phyloP scores from a whole-genome alignment of 208 protist species.

The Leishmania mexicana region DNA sequence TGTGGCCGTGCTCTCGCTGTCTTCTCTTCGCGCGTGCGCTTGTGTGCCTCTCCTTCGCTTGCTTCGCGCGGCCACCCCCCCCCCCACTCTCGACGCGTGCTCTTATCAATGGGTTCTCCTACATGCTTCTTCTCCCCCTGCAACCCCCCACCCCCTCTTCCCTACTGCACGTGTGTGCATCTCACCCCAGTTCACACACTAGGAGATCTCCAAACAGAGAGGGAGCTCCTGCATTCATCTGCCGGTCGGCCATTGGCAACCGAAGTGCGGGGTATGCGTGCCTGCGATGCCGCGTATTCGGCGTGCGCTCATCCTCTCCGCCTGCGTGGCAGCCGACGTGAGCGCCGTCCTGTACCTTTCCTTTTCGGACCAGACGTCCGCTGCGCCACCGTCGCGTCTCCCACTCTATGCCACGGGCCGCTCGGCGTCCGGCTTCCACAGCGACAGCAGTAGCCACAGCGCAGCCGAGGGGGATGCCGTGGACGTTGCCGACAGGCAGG shows the following conservation, averaged over 20 bases:
- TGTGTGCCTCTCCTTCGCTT: background rate
- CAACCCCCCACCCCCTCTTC: background rate
- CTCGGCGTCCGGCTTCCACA: background rate
- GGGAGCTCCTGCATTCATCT: background rate
- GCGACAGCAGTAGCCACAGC: background rate
- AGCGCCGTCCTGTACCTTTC: conserved; percentile 13
- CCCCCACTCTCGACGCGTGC: background rate
- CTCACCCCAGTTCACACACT: background rate
- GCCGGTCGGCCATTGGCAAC: background rate
- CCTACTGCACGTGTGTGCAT: background rate
- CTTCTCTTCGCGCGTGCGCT: background rate
- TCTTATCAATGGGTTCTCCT: background rate
- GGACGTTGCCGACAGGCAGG: background rate
- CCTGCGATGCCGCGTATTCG: conserved; percentile 13
- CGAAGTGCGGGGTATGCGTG: background rate
- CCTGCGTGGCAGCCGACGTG: conserved; percentile 8
- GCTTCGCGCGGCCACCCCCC: background rate
- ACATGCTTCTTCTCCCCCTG: background rate
- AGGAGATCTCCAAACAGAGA: background rate
- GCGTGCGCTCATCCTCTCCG: conserved; percentile 1
- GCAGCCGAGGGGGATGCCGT: background rate
- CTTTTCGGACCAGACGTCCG: background rate
- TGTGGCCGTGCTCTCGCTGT: background rate
- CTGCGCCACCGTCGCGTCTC: background rate
- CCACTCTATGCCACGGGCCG: background rate